A percentile compares a stretch with the other conserved stretches of the same genome.
phyloP scores from a whole-genome alignment of 169 alveolate genomes.

The Plasmodium gaboni region DNA sequence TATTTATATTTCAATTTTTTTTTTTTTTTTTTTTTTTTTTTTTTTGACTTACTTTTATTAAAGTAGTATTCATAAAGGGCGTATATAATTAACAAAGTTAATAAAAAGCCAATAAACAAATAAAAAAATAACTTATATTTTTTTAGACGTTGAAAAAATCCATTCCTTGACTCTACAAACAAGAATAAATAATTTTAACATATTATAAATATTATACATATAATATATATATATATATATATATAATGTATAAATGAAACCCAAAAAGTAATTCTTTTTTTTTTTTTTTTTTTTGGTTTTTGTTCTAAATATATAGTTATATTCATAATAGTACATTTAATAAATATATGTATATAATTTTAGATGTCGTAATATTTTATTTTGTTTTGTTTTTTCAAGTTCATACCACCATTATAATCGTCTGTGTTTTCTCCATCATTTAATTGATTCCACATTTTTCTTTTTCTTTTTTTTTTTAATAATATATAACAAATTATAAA shows the following conservation, averaged over 20 bases:
- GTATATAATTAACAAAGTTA: too few species aligned
- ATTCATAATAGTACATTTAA: too few species aligned
- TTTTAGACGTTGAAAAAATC: not conserved
- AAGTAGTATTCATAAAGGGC: too few species aligned
- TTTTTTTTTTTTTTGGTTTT: too few species aligned
- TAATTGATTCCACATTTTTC: conserved; percentile 50
- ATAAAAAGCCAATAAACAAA: conserved; percentile 10
- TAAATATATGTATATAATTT: not conserved
- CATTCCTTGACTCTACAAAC: conserved; percentile 5
- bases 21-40: not conserved
- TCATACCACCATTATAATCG: not conserved
- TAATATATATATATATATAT: too few species aligned
- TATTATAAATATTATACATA: too few species aligned
- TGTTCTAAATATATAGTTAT: too few species aligned
- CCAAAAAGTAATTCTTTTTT: too few species aligned
- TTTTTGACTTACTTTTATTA: not conserved
- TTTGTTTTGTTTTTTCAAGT: not conserved
- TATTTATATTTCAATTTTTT: not conserved
- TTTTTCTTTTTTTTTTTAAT: conserved; percentile 1
- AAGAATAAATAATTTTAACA: too few species aligned
- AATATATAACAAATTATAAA: too few species aligned
- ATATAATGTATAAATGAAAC: too few species aligned
- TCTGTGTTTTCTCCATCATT: conserved; percentile 17
- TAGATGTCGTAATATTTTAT: not conserved
- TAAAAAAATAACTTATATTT: conserved; percentile 36